Percentiles rank a stretch among this genome's conserved stretches.
Conservation (phyloP, 306 rosid genomes). For the Prunus davidiana region DNA sequence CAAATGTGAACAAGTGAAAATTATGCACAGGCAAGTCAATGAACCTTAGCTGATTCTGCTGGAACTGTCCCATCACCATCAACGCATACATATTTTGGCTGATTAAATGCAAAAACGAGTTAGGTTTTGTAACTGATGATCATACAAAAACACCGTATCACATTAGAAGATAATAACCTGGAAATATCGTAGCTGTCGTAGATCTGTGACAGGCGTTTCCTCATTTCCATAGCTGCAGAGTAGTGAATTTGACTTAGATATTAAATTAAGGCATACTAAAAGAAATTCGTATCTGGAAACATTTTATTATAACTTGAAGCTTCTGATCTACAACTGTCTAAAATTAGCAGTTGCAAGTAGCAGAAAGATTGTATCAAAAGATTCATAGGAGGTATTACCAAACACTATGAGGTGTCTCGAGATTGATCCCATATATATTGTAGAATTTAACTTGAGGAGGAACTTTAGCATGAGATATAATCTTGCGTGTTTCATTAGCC, state of each 20-base stretch:
- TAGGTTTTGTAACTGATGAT: not conserved
- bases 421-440: slow-evolving; percentile 77
- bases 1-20: not conserved
- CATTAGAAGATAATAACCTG: slow-evolving; percentile 47
- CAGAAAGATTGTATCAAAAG: not conserved
- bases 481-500: slow-evolving; percentile 73
- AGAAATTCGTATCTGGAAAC: not conserved
- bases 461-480: slow-evolving; percentile 74
- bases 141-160: slow-evolving; percentile 2
- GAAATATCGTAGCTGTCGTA: slow-evolving; percentile 47
- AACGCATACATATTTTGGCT: slow-evolving; percentile 69
- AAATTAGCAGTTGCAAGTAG: not conserved
- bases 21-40: not conserved
- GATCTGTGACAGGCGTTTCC: slow-evolving; percentile 65
- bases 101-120: slow-evolving; percentile 29
- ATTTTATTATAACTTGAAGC: not conserved
- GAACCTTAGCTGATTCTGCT: slow-evolving; percentile 84
- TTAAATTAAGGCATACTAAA: slow-evolving; percentile 1
- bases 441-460: slow-evolving; percentile 83
- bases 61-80: slow-evolving; percentile 99
- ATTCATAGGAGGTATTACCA: slow-evolving; percentile 53
- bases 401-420: slow-evolving; percentile 75
- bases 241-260: slow-evolving; percentile 21
- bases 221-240: slow-evolving; percentile 75
- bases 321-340: not conserved